Conservation (phyloP, 345 rosid genomes). For the Pseudoturritis turrita region DNA sequence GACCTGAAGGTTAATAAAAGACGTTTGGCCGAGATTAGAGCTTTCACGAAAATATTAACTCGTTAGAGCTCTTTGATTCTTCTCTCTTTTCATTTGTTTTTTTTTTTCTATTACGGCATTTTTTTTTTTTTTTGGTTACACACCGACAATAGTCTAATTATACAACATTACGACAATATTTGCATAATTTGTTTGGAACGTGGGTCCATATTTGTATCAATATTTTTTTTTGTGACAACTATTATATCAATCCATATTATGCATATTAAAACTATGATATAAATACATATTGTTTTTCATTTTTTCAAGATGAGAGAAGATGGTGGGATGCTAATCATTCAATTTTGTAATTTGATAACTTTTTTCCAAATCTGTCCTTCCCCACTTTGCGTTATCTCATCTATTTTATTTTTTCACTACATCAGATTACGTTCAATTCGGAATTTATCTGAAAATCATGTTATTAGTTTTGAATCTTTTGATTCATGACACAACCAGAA, state of each 20-base stretch:
- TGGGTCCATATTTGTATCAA: constrained; percentile 19
- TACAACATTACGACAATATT: constrained; percentile 2
- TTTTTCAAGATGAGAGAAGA: background rate
- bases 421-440: background rate
- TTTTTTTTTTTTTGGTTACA: too few species aligned
- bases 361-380: background rate
- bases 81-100: too few species aligned
- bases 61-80: background rate
- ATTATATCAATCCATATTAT: constrained; percentile 14
- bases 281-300: background rate
- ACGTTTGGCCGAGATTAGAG: too few species aligned
- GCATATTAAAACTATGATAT: background rate
- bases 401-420: background rate
- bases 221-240: constrained; percentile 9
- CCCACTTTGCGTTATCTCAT: background rate
- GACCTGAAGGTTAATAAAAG: too few species aligned
- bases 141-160: constrained; percentile 10
- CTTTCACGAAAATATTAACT: too few species aligned
- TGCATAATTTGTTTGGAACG: background rate
- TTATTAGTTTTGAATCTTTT: background rate
- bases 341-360: constrained; percentile 6
- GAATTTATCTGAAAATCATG: background rate
- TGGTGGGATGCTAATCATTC: constrained; percentile 19
- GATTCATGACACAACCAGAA: background rate
- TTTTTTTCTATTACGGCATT: too few species aligned